Percentiles rank a stretch among this genome's conserved stretches.
phyloP scores from a whole-genome alignment of 2,329 filamentous ascomycete species.

The Purpureocillium lavendulum region DNA sequence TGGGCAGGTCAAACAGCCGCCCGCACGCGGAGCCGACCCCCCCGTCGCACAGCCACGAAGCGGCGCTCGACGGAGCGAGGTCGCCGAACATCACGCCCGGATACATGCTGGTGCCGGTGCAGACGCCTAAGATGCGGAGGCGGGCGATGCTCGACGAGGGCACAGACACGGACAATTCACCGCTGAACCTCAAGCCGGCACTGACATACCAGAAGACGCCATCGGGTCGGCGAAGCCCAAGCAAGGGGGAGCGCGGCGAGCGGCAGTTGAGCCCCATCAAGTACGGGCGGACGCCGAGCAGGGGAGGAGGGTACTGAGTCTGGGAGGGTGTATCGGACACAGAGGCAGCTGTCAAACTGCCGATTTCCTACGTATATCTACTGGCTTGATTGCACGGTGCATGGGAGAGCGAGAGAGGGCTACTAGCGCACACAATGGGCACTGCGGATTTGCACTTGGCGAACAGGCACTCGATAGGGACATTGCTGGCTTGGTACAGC shows the following conservation, averaged over 20 bases:
- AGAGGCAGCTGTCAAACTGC: not conserved
- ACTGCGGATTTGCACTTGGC: too few relatives aligned
- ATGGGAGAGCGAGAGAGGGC: too few relatives aligned
- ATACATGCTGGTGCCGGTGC: conserved; percentile 42
- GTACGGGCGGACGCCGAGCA: conserved; percentile 28
- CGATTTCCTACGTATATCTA: too few relatives aligned
- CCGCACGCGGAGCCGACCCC: conserved; percentile 1
- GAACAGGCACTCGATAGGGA: too few relatives aligned
- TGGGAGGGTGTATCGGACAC: not conserved
- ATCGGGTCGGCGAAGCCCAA: conserved; percentile 36
- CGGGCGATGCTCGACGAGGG: conserved; percentile 34
- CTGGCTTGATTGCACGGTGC: too few relatives aligned
- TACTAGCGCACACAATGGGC: too few relatives aligned
- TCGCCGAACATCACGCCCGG: conserved; percentile 27
- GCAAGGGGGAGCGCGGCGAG: conserved; percentile 40
- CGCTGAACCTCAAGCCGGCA: conserved; percentile 32
- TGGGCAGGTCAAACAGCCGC: conserved; percentile 18
- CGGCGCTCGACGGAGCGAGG: conserved; percentile 12
- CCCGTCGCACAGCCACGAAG: conserved; percentile 3
- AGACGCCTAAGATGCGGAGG: conserved; percentile 36
- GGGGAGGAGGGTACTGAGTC: conserved; percentile 12
- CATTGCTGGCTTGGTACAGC: too few relatives aligned
- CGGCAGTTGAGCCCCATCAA: conserved; percentile 41
- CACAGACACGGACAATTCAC: conserved; percentile 44
- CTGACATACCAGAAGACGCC: conserved; percentile 38